Percentiles rank a stretch among this genome's conserved stretches.
phyloP scores from a whole-genome alignment of 2,329 filamentous ascomycete genomes.

The Pleoardoris graminearum region DNA sequence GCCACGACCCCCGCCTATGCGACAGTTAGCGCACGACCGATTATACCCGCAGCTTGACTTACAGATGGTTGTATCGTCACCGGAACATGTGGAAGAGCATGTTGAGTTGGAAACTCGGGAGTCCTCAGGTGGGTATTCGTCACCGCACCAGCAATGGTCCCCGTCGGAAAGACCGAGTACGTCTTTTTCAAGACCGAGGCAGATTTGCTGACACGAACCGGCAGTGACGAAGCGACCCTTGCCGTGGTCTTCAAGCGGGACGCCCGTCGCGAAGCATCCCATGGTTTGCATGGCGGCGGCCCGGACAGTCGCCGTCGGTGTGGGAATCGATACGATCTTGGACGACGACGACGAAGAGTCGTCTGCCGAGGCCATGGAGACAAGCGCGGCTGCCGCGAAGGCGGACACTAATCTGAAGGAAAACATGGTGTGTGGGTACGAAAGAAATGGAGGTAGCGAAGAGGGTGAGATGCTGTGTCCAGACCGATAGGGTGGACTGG shows the following conservation, averaged over 20 bases:
- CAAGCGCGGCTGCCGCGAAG: constrained; percentile 36
- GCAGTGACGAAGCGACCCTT: constrained; percentile 57
- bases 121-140: constrained; percentile 63
- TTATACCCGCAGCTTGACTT: constrained; percentile 42
- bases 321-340: constrained; percentile 25
- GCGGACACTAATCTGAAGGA: constrained; percentile 37
- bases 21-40: constrained; percentile 21
- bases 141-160: constrained; percentile 73
- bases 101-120: constrained; percentile 59
- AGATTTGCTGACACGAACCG: constrained; percentile 60
- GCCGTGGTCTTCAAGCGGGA: constrained; percentile 54
- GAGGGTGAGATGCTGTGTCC: constrained; percentile 19
- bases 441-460: not conserved
- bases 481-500: constrained; percentile 27
- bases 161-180: constrained; percentile 67
- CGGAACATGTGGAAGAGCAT: constrained; percentile 69
- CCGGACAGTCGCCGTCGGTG: constrained; percentile 35
- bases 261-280: constrained; percentile 58
- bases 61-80: constrained; percentile 67
- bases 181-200: constrained; percentile 51
- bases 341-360: constrained; percentile 18
- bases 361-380: constrained; percentile 32
- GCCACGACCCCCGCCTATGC: constrained; percentile 61
- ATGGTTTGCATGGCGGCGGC: constrained; percentile 38
- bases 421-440: constrained; percentile 33